Percentiles rank a stretch among this genome's conserved stretches.
Conservation (phyloP, 2,329 filamentous ascomycete genomes). For the Trichophyton schoenleinii region DNA sequence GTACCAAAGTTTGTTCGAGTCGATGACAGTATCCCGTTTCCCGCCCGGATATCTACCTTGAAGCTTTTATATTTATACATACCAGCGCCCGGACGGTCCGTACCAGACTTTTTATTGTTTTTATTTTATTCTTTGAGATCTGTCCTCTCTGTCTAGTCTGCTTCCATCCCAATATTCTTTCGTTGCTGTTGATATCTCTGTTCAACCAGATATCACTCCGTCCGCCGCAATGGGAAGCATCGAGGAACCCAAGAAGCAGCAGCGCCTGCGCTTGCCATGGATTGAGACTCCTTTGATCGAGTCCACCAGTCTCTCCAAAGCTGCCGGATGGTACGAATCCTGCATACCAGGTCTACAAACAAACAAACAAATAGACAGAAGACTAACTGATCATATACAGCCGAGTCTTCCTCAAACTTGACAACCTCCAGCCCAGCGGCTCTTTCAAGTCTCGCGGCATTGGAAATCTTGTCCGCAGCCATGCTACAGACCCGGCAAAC, state of each 20-base stretch:
- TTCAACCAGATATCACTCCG: conserved; percentile 4
- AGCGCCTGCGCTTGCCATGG: conserved; percentile 43
- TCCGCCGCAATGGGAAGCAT: conserved; percentile 27
- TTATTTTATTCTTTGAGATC: neutral
- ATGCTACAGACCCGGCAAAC: conserved; percentile 31
- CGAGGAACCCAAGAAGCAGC: conserved; percentile 17
- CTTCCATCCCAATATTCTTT: neutral
- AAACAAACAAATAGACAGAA: neutral
- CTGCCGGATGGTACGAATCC: conserved; percentile 54
- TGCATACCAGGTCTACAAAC: conserved; percentile 22
- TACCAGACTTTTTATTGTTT: neutral
- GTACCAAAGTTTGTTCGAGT: neutral
- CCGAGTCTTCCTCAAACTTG: conserved; percentile 73
- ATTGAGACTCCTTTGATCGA: conserved; percentile 58
- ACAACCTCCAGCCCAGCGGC: conserved; percentile 70
- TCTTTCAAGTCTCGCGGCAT: conserved; percentile 77
- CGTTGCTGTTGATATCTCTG: conserved; percentile 3
- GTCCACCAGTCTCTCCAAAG: conserved; percentile 53
- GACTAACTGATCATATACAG: conserved; percentile 21
- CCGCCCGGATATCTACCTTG: neutral
- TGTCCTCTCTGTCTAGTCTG: neutral
- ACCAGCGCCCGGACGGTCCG: neutral
- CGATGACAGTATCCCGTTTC: neutral
- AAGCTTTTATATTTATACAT: neutral
- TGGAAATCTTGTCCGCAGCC: conserved; percentile 54